Conservation (phyloP, 257 asterid species). For the Avicennia marina region DNA sequence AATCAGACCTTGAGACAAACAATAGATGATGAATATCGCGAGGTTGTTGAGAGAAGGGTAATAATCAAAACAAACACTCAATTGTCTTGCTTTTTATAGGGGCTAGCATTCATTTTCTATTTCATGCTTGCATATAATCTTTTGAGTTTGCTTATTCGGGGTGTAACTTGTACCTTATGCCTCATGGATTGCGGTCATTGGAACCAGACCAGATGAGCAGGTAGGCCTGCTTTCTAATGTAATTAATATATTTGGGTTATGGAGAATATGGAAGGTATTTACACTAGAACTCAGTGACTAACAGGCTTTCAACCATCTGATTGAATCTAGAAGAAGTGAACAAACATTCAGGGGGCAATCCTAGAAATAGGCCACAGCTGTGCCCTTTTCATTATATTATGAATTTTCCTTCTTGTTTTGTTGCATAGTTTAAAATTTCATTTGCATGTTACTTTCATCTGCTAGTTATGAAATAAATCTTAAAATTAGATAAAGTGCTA, state of each 20-base stretch:
- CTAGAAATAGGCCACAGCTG: slow-evolving; percentile 79
- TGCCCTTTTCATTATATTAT: too few relatives aligned
- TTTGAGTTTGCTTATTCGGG: background rate
- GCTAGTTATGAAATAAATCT: too few relatives aligned
- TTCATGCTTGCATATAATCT: background rate
- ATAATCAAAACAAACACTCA: slow-evolving; percentile 31
- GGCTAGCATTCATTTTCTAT: background rate
- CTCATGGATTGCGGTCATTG: slow-evolving; percentile 53
- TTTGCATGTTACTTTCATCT: too few relatives aligned
- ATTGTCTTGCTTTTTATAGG: background rate
- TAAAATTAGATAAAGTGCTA: too few relatives aligned
- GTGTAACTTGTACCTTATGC: slow-evolving; percentile 2
- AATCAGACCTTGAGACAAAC: slow-evolving; percentile 61
- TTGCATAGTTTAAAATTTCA: too few relatives aligned
- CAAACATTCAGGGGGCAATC: slow-evolving; percentile 85
- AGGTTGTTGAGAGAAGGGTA: slow-evolving; percentile 88
- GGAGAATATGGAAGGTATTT: slow-evolving; percentile 2
- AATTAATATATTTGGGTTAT: background rate
- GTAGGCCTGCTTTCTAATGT: slow-evolving; percentile 31
- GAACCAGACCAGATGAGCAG: slow-evolving; percentile 86
- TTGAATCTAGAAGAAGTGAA: slow-evolving; percentile 84
- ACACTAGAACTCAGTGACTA: slow-evolving; percentile 19
- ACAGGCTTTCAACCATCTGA: slow-evolving; percentile 76
- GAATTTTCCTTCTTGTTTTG: too few relatives aligned
- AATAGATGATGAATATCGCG: slow-evolving; percentile 85